Conservation (phyloP, 371 early-diverging fungal genomes). For the Mortierella sp. region DNA sequence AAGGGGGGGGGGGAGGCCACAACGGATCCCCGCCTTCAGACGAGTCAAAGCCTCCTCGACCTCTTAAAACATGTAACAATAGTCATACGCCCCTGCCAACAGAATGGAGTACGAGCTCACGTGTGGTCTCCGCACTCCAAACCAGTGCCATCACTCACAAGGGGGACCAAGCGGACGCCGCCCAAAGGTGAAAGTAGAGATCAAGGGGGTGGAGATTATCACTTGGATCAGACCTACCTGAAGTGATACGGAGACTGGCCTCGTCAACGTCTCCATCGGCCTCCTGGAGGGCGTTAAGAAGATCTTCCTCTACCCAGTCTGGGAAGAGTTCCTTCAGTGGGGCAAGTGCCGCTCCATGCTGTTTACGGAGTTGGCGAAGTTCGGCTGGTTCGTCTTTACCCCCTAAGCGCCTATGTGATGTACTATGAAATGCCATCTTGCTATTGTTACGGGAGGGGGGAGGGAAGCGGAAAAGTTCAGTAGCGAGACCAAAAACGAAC, state of each 20-base stretch:
- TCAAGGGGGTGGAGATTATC: neutral
- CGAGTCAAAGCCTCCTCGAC: no score
- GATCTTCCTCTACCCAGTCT: conserved; percentile 92
- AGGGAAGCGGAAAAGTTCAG: neutral
- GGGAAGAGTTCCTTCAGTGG: conserved; percentile 85
- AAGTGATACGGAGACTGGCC: conserved; percentile 84
- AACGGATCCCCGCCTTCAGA: conserved; percentile 1
- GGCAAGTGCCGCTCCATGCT: conserved; percentile 73
- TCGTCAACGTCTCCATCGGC: conserved; percentile 86
- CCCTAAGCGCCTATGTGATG: conserved; percentile 47
- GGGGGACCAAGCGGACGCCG: no score
- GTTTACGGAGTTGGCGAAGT: conserved; percentile 71
- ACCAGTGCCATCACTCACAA: no score
- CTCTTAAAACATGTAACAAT: no score
- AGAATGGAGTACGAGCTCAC: neutral
- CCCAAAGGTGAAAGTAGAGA: neutral
- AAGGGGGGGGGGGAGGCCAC: conserved; percentile 6
- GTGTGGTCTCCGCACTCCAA: no score
- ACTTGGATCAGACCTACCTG: conserved; percentile 75
- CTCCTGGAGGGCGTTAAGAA: conserved; percentile 86
- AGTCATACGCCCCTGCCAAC: conserved; percentile 7
- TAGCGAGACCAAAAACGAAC: neutral
- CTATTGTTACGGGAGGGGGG: neutral
- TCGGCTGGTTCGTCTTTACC: conserved; percentile 68
- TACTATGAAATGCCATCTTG: conserved; percentile 30